phyloP scores from a whole-genome alignment of 2,329 filamentous ascomycete species.

The Clarireedia monteithiana region DNA sequence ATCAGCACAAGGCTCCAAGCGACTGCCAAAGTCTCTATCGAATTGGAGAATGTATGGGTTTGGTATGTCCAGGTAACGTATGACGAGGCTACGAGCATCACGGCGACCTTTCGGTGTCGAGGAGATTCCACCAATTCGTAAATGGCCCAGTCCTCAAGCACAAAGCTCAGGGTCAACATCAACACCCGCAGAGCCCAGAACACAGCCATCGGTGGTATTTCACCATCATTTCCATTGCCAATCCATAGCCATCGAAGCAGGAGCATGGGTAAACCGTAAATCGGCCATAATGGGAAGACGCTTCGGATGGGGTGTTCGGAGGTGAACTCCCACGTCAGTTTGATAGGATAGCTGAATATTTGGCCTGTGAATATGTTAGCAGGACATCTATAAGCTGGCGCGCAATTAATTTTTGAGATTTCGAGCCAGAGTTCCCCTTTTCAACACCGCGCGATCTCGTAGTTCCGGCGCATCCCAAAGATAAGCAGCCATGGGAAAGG shows the following conservation, averaged over 20 bases:
- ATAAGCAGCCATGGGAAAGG: background rate
- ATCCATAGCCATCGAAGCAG: slow-evolving; percentile 88
- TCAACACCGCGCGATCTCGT: background rate
- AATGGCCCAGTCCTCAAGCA: slow-evolving; percentile 95
- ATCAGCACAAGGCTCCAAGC: slow-evolving; percentile 92
- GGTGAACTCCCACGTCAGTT: slow-evolving; percentile 94
- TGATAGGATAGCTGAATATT: slow-evolving; percentile 86
- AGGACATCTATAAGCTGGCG: background rate
- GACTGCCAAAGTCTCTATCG: slow-evolving; percentile 86
- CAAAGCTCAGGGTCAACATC: slow-evolving; percentile 94
- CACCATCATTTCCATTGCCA: slow-evolving; percentile 67
- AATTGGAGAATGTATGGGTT: slow-evolving; percentile 97
- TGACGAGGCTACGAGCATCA: slow-evolving; percentile 83
- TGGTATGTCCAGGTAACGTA: slow-evolving; percentile 99
- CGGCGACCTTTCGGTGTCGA: slow-evolving; percentile 62
- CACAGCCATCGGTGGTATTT: slow-evolving; percentile 74
- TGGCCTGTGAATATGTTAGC: slow-evolving; percentile 51
- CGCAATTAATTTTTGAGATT: background rate
- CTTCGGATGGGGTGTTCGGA: slow-evolving; percentile 83
- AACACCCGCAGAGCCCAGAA: slow-evolving; percentile 84
- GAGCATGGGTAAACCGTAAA: slow-evolving; percentile 91
- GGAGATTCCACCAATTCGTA: slow-evolving; percentile 79
- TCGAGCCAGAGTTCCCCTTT: background rate
- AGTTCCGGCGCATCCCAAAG: background rate
- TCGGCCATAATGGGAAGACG: slow-evolving; percentile 91